Conservation (phyloP, 164 flowering plant genomes). For the Cinnamomum micranthum region DNA sequence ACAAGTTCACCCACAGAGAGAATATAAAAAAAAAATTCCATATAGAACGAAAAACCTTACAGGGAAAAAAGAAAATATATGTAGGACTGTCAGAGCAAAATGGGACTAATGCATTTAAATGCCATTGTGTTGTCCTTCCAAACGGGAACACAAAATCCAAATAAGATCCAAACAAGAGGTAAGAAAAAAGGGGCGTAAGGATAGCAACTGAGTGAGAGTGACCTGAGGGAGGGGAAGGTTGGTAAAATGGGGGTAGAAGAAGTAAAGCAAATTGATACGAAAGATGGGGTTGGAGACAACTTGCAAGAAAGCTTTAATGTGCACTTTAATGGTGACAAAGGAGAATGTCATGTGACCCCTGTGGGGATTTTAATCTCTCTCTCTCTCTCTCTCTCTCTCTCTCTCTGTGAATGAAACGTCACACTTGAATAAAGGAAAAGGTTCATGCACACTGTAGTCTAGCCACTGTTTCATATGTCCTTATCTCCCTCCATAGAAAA, state of each 20-base stretch:
- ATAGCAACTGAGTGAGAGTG: constrained; percentile 16
- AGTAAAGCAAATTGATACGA: constrained; percentile 3
- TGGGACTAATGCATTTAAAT: constrained; percentile 4
- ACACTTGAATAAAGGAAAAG: not conserved
- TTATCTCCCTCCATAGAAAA: not conserved
- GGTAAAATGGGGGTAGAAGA: not conserved
- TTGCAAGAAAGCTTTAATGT: constrained; percentile 4
- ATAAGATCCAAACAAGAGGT: constrained; percentile 14
- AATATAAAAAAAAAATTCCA: not conserved
- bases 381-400: not conserved
- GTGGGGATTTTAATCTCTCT: not conserved
- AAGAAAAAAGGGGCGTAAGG: constrained; percentile 8
- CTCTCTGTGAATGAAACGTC: constrained; percentile 7
- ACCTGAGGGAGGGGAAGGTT: constrained; percentile 4
- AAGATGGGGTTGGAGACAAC: constrained; percentile 1
- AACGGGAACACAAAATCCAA: constrained; percentile 18
- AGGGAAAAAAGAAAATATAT: too few species aligned
- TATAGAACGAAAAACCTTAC: constrained; percentile 2
- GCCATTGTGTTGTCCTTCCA: not conserved
- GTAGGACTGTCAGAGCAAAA: not conserved
- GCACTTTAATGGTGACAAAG: constrained; percentile 11
- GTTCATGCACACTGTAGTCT: not conserved
- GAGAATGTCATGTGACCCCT: constrained; percentile 5
- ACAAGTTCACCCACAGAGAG: not conserved
- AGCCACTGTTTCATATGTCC: not conserved